Evolutionary conservation across 2,329 filamentous ascomycete genomes (phyloP), one percentile per base, ranked within the genome.

Genomic region (Chalara sp.): DNA sequence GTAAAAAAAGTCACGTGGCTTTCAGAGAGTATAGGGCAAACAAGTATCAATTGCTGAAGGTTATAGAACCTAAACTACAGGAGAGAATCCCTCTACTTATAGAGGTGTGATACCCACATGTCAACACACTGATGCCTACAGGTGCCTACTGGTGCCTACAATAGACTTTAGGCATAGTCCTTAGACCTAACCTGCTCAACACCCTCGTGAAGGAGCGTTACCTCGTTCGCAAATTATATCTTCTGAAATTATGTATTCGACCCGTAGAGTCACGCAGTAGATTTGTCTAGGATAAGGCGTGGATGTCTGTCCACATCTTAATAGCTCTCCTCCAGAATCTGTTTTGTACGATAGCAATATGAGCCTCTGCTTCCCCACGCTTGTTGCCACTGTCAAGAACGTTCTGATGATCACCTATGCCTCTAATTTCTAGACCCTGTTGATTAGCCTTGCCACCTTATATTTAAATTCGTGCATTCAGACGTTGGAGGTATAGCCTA

Each of bases 401-500:
- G 56, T 50, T 55, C 58, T 29, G 57, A 48, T 48, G 29, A 63
- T 62, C 6, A 54, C 60, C 49, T 63, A 47, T 39, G 55, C 60
- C 56, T 57, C 57, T 10, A 61, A 50, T 37, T 54, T 57, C 56
- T 63, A 50, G 33, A 62, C 56, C 44, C 56, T 47, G 37, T 62
- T 61, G 42, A 50, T 50, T 8, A 43, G 13, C 35, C 29, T 33
- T n/a, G 32, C 42, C 12, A 29, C n/a, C 40, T 32, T 50, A 35
- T 56, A 41, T 30, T 56, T 62, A 49, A 33, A 61, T 44, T 35
- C 43, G 47, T 61, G 56, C 56, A 54, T 61, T 54, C 42, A 58
- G 6, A 58, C 51, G 33, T 57, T 62, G 13, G 56, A 63, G 47
- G 60, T 57, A 47, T 60, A 63, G 48, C 62, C 60, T 40, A 62